Base-by-base conservation (phyloP, 495 filamentous ascomycete species). In the Collariella sp. region DNA sequence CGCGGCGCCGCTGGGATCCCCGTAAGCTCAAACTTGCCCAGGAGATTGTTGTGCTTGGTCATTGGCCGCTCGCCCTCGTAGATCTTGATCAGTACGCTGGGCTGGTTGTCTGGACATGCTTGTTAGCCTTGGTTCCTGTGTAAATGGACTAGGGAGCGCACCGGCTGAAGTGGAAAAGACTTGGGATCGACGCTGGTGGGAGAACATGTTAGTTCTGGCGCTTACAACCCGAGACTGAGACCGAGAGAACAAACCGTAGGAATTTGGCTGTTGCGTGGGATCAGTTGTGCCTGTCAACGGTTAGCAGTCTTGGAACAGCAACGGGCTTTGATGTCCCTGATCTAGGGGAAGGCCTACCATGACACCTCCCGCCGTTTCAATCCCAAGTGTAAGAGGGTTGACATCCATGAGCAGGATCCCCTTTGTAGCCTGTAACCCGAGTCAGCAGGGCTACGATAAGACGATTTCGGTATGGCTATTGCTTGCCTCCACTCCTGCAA, bases 1-100 rank as follows among this genome's bases (percentile, higher is more conserved):
- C 89, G 87, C 34, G 89, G 88, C 16, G 91, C 88, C 4, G 91
- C 83, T 16, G 89, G 90, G 56, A 96, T 95, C 63, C 87, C 84
- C 54, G 87, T 94, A 52, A 96, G 82, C 74, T 95, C 89, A 69
- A 96, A 95, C 73, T 91, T 91, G 74, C 90, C 91, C 59, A 96
- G 81, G 41, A 89, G 70, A 76, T 95, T 95, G 79, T 94, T 94
- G 67, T 91, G 83, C 73, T 90, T 89, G 52, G 88, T 91, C 82
- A 95, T 82, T 12, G 87, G 78, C 62, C 91, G 86, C 69, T 96
- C 91, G 62, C 91, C 91, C 77, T 96, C 91, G 67, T 77, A 96
- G 65, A 96, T 88, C 71, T 94, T 87, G 70, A 96, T 94, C 66
- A 91, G 74, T 64, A 95, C 89, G 23, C 88, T 83, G 34, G 88